A percentile compares a stretch with the other conserved stretches of the same genome.
Evolutionary conservation across 768 basidiomycete species (phyloP).

Genomic region (Pleurotus tuoliensis): DNA sequence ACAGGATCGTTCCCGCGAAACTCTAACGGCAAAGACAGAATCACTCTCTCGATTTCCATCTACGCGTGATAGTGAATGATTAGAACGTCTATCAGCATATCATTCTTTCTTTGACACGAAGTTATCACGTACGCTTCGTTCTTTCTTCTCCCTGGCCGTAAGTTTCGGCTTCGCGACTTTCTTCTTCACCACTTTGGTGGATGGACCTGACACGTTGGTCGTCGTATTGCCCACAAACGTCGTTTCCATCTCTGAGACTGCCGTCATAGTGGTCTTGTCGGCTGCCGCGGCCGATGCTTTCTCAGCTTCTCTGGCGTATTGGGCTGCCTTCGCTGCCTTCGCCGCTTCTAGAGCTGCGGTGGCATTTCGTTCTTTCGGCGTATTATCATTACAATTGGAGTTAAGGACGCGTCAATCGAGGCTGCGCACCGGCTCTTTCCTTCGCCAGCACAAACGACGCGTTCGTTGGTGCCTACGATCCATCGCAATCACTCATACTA

Average conservation of each 20-base stretch:
- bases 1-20: conserved; percentile 89
- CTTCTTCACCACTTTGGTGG: conserved; percentile 38
- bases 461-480: conserved; percentile 53
- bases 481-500: not conserved
- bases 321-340: conserved; percentile 31
- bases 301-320: conserved; percentile 30
- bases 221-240: conserved; percentile 37
- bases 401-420: not conserved
- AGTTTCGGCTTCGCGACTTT: conserved; percentile 62
- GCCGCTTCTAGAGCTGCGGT: conserved; percentile 51
- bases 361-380: conserved; percentile 53
- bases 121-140: conserved; percentile 53
- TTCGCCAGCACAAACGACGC: conserved; percentile 57
- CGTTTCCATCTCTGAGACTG: conserved; percentile 35
- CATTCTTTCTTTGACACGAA: not conserved
- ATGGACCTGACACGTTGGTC: conserved; percentile 28
- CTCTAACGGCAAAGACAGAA: conserved; percentile 79
- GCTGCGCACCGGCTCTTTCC: conserved; percentile 52
- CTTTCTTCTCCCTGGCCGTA: conserved; percentile 80
- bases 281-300: conserved; percentile 19
- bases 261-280: conserved; percentile 39
- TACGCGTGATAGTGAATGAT: conserved; percentile 14
- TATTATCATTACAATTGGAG: not conserved
- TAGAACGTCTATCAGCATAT: too few relatives aligned
- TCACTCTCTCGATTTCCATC: conserved; percentile 65